Evolutionary conservation across 108 stramenopile species (phyloP), one percentile per base, ranked within the genome.

Genomic region (Aurantiochytrium sp.): DNA sequence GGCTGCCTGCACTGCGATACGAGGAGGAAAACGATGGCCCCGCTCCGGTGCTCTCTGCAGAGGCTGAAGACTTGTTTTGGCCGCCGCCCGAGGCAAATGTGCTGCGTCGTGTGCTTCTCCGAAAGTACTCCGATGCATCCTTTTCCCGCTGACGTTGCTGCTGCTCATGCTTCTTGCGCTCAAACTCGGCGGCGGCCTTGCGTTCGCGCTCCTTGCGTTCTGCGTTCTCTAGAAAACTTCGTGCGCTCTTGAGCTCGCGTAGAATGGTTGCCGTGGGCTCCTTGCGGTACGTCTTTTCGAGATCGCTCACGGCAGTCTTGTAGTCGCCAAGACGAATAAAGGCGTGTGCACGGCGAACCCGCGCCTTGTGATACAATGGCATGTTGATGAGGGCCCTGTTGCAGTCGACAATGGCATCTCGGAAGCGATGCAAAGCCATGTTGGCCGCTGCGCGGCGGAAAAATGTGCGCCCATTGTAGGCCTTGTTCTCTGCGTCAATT

Each of bases 251-350:
- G 45, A 83, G 76, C 28, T 83, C 76, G 6, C 76, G 45, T 6
- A 28, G 23, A 55, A 83, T 35, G 19, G 76, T 12, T 6, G 76
- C 51, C 16, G 76, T 83, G 6, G 76, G 76, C 25, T 83, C 23
- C 76, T 53, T 47, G n/a, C 51, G 45, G 4, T 83, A 83, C 6
- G 76, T 53, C 28, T 83, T 83, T 23, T 83, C 76, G 25, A 83
- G 51, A 12, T 83, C 76, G 16, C 49, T 23, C 49, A 83, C 76
- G 8, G 49, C 76, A 35, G 76, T 83, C 25, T 83, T 47, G 49
- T 53, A 83, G 51, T 83, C 76, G n/a, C 76, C 76, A 47, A 83
- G 45, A 12, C 51, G 76, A 43, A 83, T 83, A 45, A 83, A 83
- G 51, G 76, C 76, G 23, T 83, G 76, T 4, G 76, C 76, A 6